phyloP scores from a whole-genome alignment of 129 eudicot genomes.

The Sambucus nigra region DNA sequence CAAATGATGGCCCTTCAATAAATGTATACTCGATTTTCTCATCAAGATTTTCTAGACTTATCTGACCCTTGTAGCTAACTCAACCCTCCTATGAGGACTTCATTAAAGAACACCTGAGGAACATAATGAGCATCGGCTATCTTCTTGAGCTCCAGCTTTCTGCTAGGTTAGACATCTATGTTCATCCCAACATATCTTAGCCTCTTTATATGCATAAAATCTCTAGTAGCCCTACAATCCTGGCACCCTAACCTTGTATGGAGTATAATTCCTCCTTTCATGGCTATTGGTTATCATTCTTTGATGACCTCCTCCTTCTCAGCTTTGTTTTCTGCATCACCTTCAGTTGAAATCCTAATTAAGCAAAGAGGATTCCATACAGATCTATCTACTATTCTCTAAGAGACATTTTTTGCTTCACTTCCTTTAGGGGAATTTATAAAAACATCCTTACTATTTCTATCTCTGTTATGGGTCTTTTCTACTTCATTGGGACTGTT shows the following conservation, averaged over 20 bases:
- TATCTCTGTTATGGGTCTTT: neutral
- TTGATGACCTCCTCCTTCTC: constrained; percentile 13
- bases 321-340: constrained; percentile 22
- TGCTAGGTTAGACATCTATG: constrained; percentile 51
- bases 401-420: constrained; percentile 16
- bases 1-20: too few relatives aligned
- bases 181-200: constrained; percentile 55
- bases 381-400: constrained; percentile 12
- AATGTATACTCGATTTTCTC: too few relatives aligned
- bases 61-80: constrained; percentile 39
- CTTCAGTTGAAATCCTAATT: too few relatives aligned
- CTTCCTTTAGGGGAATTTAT: constrained; percentile 14
- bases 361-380: too few relatives aligned
- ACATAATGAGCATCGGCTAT: constrained; percentile 40
- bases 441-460: constrained; percentile 4
- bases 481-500: constrained; percentile 22
- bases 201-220: constrained; percentile 32
- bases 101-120: constrained; percentile 62
- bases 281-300: constrained; percentile 29
- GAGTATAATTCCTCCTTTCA: constrained; percentile 52
- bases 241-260: constrained; percentile 54
- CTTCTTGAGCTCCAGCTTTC: constrained; percentile 51
- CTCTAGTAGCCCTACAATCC: constrained; percentile 44
- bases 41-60: constrained; percentile 41
- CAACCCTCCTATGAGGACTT: constrained; percentile 44